Evolutionary conservation across 2,329 filamentous ascomycete species (phyloP).

Genomic region (Cryphonectria radicalis): DNA sequence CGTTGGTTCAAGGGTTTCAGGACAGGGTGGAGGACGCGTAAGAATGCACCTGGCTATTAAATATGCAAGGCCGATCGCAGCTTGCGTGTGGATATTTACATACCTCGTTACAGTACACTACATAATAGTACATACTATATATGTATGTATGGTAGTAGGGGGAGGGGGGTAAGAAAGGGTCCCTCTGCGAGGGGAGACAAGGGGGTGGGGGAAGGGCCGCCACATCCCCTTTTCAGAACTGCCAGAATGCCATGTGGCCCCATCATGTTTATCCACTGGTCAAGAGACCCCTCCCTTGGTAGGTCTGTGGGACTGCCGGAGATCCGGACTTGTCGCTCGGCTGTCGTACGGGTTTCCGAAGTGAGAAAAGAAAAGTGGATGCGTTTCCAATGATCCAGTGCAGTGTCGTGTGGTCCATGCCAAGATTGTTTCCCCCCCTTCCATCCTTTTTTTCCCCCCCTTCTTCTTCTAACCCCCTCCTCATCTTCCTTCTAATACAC

Average conservation of each 20-base stretch:
- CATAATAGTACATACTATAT: no score
- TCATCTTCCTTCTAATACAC: neutral
- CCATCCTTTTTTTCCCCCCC: neutral
- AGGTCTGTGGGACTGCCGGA: neutral
- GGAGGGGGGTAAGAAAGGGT: no score
- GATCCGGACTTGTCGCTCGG: conserved; percentile 1
- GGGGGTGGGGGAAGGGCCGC: neutral
- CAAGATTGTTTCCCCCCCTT: neutral
- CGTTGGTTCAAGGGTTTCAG: conserved; percentile 4
- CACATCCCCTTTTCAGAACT: neutral
- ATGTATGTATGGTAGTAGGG: no score
- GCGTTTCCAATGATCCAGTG: neutral
- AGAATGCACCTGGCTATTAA: neutral
- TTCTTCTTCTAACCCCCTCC: neutral
- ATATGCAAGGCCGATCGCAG: conserved; percentile 1
- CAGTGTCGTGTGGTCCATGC: neutral
- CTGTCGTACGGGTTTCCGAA: conserved; percentile 1
- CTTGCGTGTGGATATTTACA: neutral
- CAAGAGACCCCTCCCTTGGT: neutral
- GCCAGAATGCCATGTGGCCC: neutral
- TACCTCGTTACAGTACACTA: neutral
- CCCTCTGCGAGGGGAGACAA: no score
- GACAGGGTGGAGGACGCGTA: neutral
- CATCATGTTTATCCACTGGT: neutral
- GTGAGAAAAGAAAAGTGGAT: neutral